Evolutionary conservation across 2,329 filamentous ascomycete genomes (phyloP).

Genomic region (Trichoderma citrinoviride): DNA sequence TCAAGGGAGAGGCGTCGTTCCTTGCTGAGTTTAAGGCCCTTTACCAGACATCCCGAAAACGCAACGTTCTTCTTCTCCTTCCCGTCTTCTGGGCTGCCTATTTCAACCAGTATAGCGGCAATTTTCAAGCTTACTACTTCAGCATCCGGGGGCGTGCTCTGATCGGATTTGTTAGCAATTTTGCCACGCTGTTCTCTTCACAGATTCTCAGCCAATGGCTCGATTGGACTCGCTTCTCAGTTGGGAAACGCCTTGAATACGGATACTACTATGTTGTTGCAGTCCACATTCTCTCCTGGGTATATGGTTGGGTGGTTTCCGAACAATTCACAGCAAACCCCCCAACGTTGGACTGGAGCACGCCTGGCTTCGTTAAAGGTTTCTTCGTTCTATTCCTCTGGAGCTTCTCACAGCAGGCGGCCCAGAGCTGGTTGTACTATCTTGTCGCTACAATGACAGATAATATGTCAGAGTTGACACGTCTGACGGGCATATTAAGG

Average conservation of each 20-base stretch:
- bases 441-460: constrained; percentile 54
- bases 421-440: constrained; percentile 58
- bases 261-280: constrained; percentile 47
- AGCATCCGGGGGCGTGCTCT: constrained; percentile 45
- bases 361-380: constrained; percentile 44
- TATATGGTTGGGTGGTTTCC: constrained; percentile 53
- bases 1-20: constrained; percentile 26
- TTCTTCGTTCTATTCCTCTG: constrained; percentile 49
- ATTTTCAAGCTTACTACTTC: constrained; percentile 46
- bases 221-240: constrained; percentile 39
- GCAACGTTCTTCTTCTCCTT: constrained; percentile 27
- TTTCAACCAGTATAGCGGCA: constrained; percentile 39
- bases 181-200: constrained; percentile 41
- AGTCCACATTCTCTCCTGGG: constrained; percentile 48
- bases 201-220: constrained; percentile 45
- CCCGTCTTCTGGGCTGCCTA: constrained; percentile 32
- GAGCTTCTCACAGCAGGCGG: constrained; percentile 49
- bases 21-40: constrained; percentile 28
- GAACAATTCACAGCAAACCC: constrained; percentile 47
- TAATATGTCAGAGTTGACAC: constrained; percentile 51
- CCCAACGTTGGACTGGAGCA: constrained; percentile 41
- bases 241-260: constrained; percentile 42
- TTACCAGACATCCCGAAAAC: constrained; percentile 24
- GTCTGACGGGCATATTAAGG: constrained; percentile 40
- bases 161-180: constrained; percentile 44